These are phyloP conservation scores for Solidago caesia DNA, from an alignment of 129 eudicot species.

Conservation along the genomic window DNA sequence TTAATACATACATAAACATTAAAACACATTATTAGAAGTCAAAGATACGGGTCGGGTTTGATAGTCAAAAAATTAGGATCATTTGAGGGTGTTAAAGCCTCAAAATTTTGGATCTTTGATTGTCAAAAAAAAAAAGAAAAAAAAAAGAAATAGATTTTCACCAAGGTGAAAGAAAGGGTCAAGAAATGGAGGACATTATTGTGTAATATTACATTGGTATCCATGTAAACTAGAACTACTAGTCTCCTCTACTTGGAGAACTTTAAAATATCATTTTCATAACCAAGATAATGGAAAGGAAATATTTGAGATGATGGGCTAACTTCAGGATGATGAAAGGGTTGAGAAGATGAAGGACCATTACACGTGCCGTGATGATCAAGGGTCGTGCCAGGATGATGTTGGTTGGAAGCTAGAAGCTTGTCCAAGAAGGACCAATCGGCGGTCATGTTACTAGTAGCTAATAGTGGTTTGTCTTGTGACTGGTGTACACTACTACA, in stretches of 20 bases:
- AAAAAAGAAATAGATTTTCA: slow-evolving; percentile 17
- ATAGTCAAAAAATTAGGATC: no score
- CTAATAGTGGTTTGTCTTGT: slow-evolving; percentile 36
- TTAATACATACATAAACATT: no score
- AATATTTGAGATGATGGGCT: slow-evolving; percentile 39
- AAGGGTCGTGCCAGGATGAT: slow-evolving; percentile 26
- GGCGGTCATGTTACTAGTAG: slow-evolving; percentile 25
- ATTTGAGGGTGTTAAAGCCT: no score
- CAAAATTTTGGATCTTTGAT: no score
- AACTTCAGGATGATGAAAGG: slow-evolving; percentile 39
- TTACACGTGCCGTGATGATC: slow-evolving; percentile 31
- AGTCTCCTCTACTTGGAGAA: slow-evolving; percentile 47
- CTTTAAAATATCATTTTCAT: slow-evolving; percentile 51
- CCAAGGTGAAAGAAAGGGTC: not conserved
- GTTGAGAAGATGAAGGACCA: slow-evolving; percentile 39
- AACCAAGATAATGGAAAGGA: slow-evolving; percentile 52
- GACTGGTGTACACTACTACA: slow-evolving; percentile 26
- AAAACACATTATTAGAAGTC: no score
- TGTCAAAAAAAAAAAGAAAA: not conserved
- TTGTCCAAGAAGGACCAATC: slow-evolving; percentile 89
- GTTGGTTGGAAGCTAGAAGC: slow-evolving; percentile 65
- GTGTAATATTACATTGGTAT: slow-evolving; percentile 6
- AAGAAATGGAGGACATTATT: slow-evolving; percentile 19
- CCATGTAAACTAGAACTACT: slow-evolving; percentile 6
- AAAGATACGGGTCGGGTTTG: no score